Percentiles rank a stretch among this genome's conserved stretches.
Conservation (phyloP, 768 basidiomycete species). For the Amanita polypyramis region DNA sequence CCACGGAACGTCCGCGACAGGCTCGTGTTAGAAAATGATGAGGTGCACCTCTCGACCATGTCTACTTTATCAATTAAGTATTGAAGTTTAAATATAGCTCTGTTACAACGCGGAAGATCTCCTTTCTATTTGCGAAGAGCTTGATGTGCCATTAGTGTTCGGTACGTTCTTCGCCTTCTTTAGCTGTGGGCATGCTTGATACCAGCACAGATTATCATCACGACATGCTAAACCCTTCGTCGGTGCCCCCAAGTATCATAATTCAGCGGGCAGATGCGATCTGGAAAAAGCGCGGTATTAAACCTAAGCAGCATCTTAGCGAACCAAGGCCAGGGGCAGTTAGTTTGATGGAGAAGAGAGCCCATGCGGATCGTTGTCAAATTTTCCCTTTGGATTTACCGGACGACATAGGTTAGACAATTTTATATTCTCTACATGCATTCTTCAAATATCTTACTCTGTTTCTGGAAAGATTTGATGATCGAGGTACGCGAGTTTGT, state of each 20-base stretch:
- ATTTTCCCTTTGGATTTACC: slow-evolving; percentile 53
- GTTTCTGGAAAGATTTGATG: slow-evolving; percentile 56
- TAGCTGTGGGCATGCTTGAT: background rate
- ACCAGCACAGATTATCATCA: slow-evolving; percentile 67
- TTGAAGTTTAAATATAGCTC: slow-evolving; percentile 24
- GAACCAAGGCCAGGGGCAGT: slow-evolving; percentile 82
- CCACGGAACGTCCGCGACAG: slow-evolving; percentile 56
- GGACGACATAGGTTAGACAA: slow-evolving; percentile 52
- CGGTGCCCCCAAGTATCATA: slow-evolving; percentile 50
- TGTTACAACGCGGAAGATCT: slow-evolving; percentile 89
- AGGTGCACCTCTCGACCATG: slow-evolving; percentile 38
- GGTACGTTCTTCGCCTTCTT: slow-evolving; percentile 21
- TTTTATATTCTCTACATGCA: background rate
- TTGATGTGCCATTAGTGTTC: slow-evolving; percentile 64
- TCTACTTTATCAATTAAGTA: background rate
- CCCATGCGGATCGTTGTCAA: slow-evolving; percentile 79
- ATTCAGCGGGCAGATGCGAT: slow-evolving; percentile 69
- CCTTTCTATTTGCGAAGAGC: slow-evolving; percentile 76
- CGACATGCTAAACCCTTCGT: slow-evolving; percentile 56
- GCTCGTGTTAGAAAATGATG: slow-evolving; percentile 90
- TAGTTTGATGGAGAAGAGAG: slow-evolving; percentile 75
- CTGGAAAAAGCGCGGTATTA: slow-evolving; percentile 68
- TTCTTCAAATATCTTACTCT: slow-evolving; percentile 5
- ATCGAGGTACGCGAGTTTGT: slow-evolving; percentile 46
- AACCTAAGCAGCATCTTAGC: slow-evolving; percentile 87